phyloP scores from a whole-genome alignment of 129 eudicot species.

The Centrapalus pauciflorus region DNA sequence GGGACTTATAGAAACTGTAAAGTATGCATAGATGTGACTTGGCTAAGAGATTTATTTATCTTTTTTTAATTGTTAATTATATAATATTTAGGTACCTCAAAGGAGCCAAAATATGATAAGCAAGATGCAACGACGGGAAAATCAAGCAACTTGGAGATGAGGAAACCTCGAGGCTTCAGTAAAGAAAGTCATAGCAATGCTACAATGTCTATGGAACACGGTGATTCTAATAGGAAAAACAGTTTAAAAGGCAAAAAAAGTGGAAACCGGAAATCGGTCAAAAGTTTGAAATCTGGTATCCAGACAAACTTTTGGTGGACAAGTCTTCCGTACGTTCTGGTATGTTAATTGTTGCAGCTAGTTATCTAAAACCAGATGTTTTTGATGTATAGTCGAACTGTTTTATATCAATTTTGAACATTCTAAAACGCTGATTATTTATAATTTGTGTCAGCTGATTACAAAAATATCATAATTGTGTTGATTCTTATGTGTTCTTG shows the following conservation, averaged over 20 bases:
- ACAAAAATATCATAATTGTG: background rate
- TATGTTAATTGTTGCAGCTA: constrained; percentile 27
- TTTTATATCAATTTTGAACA: no score
- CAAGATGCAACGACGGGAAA: constrained; percentile 23
- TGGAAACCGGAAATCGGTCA: constrained; percentile 18
- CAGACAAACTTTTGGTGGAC: constrained; percentile 60
- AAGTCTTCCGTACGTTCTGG: constrained; percentile 71
- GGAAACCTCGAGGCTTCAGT: constrained; percentile 32
- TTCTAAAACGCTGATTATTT: no score
- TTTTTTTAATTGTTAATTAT: constrained; percentile 2
- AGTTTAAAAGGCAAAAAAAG: constrained; percentile 21
- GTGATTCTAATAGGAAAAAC: constrained; percentile 17
- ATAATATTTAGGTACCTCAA: constrained; percentile 33
- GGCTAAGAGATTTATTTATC: background rate
- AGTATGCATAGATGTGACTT: background rate
- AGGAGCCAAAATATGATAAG: constrained; percentile 29
- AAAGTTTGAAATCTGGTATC: constrained; percentile 8
- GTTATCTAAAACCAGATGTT: background rate
- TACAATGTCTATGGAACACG: background rate
- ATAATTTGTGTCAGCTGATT: background rate
- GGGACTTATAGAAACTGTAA: constrained; percentile 3
- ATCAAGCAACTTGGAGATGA: constrained; percentile 28
- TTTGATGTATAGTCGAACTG: no score
- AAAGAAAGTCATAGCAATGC: constrained; percentile 6
- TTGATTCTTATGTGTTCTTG: background rate